These are phyloP conservation scores for Boletellus sp. DNA, from an alignment of 768 basidiomycete genomes.

Conservation along the genomic window DNA sequence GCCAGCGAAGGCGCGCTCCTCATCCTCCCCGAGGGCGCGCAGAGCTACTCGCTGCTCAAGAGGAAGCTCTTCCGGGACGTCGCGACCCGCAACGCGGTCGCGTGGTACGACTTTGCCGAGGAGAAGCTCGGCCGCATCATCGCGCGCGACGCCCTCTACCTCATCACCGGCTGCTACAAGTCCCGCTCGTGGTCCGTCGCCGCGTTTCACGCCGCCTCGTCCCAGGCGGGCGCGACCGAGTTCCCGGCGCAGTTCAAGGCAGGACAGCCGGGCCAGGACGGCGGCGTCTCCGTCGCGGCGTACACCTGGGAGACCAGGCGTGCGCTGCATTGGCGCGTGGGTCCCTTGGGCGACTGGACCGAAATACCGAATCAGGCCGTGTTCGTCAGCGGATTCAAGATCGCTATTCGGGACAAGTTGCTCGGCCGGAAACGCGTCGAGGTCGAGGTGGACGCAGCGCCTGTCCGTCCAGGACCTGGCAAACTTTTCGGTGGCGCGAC, in stretches of 20 bases:
- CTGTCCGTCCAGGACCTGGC: background rate
- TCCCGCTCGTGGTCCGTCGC: no score
- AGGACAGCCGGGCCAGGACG: background rate
- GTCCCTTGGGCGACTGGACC: background rate
- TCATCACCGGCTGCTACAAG: no score
- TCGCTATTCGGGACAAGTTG: constrained; percentile 3
- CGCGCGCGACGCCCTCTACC: no score
- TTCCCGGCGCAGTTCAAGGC: constrained; percentile 13
- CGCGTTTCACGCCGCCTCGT: no score
- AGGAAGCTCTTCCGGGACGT: no score
- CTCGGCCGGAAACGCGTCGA: constrained; percentile 5
- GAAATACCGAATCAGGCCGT: constrained; percentile 13
- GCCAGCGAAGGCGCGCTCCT: no score
- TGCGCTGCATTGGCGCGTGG: constrained; percentile 7
- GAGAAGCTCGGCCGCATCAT: no score
- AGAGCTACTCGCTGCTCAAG: background rate
- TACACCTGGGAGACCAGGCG: constrained; percentile 14
- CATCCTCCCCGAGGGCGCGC: constrained; percentile 8
- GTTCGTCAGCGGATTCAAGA: constrained; percentile 24
- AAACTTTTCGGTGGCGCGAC: background rate
- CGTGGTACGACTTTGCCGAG: no score
- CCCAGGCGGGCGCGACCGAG: no score
- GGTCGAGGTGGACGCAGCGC: background rate
- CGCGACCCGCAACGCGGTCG: no score
- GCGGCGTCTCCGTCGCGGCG: constrained; percentile 1